Conservation (phyloP, 1,284 basidiomycete species). For the Rhizopogon hawkerae region DNA sequence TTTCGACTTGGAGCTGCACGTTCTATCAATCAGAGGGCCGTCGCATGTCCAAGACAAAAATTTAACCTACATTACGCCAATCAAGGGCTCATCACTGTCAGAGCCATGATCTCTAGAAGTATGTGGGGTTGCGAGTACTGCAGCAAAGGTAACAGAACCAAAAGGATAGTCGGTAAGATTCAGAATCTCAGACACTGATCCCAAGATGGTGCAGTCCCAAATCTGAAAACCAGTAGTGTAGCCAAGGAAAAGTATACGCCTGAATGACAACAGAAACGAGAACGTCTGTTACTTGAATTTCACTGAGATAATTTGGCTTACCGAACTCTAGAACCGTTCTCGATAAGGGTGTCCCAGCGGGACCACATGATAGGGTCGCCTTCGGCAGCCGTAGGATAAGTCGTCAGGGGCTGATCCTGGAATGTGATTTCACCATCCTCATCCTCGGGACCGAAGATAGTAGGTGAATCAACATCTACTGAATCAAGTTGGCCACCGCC, state of each 20-base stretch:
- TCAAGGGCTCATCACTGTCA: constrained; percentile 34
- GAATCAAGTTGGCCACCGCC: constrained; percentile 8
- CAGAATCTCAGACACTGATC: constrained; percentile 43
- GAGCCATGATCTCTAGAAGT: constrained; percentile 23
- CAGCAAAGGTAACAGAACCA: constrained; percentile 36
- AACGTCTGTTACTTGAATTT: constrained; percentile 3
- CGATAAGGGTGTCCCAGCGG: constrained; percentile 21
- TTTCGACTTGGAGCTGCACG: constrained; percentile 19
- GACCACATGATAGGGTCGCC: constrained; percentile 24
- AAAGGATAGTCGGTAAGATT: constrained; percentile 23
- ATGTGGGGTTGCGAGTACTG: constrained; percentile 34
- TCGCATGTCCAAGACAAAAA: not conserved
- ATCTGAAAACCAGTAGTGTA: constrained; percentile 56
- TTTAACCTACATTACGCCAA: constrained; percentile 50
- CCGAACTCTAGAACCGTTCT: constrained; percentile 14
- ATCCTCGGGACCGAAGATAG: constrained; percentile 19
- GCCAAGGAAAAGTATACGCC: constrained; percentile 51
- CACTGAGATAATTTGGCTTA: constrained; percentile 8
- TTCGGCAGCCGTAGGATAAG: constrained; percentile 24
- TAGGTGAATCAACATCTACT: constrained; percentile 11
- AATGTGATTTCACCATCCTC: constrained; percentile 11
- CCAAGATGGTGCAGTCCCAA: constrained; percentile 60
- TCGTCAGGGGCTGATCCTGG: constrained; percentile 14
- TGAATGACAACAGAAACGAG: constrained; percentile 13
- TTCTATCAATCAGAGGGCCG: constrained; percentile 7